Evolutionary conservation across 805 yeast species (phyloP), one percentile per base, ranked within the genome.

Genomic region (Kazachstania kunashirensis): DNA sequence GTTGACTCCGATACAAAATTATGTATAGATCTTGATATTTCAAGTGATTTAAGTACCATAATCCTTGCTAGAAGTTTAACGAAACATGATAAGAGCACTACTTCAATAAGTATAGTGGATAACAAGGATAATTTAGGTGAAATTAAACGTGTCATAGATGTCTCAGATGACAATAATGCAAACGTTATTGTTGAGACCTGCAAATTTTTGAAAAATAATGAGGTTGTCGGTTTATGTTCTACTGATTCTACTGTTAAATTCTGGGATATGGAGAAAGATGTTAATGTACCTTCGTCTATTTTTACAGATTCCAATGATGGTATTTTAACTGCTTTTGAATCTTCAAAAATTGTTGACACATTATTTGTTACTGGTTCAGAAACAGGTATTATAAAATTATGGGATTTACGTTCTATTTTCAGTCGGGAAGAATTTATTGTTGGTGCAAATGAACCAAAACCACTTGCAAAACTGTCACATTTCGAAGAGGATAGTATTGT

Each of bases 361-460:
- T 23, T 55, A 14, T 53, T 57, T 31, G 44, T 50, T n/a, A 48
- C 56, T 4, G 63, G 63, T 29, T 42, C 57, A 2, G 44, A 40
- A 21, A 45, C 47, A 4, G 62, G 62, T 29, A 41, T 41, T 18
- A 42, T 57, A 29, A 55, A 53, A 25, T 31, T 57, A 21, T 58
- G 59, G 59, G 62, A 58, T 36, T 28, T 52, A n/a, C 49, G 62
- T 37, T 42, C 52, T 4, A 5, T 29, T 6, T 14, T 18, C 5
- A 14, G 18, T 5, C n/a, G 14, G 11, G 14, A 29, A 18, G 14
- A n/a, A 4, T 40, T 50, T 7, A 33, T 43, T 19, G 52, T 49
- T 10, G 23, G 26, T 12, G 32, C 25, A 7, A 30, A 30, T 6
- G 31, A 11, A 19, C 34, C 23, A 26, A 38, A 37, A 12, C 38